A percentile compares a stretch with the other conserved stretches of the same genome.
phyloP scores from a whole-genome alignment of 192 early-diverging fungal species.

The Thamnidium elegans region DNA sequence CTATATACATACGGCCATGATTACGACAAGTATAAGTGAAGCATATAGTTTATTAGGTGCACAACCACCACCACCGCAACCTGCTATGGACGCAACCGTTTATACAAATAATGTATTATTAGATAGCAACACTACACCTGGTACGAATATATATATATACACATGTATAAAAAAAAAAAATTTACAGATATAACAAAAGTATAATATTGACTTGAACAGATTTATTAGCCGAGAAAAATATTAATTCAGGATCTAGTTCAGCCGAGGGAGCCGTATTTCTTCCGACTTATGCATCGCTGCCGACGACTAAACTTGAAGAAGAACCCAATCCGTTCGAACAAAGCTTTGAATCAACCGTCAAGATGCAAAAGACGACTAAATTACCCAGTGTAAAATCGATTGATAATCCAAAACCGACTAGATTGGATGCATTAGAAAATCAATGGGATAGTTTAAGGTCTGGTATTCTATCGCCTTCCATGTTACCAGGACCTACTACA shows the following conservation, averaged over 20 bases:
- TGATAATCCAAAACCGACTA: slow-evolving; percentile 26
- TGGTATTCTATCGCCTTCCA: slow-evolving; percentile 69
- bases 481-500: slow-evolving; percentile 60
- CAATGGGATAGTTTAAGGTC: slow-evolving; percentile 58
- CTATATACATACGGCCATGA: neutral
- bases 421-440: neutral
- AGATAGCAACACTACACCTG: neutral
- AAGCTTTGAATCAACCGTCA: slow-evolving; percentile 52
- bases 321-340: slow-evolving; percentile 91
- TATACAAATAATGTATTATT: no score
- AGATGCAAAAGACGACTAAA: slow-evolving; percentile 7
- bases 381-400: slow-evolving; percentile 68
- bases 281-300: slow-evolving; percentile 1
- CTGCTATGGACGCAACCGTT: no score
- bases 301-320: slow-evolving; percentile 61
- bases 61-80: no score
- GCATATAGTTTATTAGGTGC: no score
- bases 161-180: neutral
- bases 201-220: neutral
- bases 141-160: no score
- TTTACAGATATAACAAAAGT: neutral
- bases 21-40: neutral
- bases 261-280: neutral
- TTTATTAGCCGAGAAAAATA: neutral
- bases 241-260: neutral